phyloP scores from a whole-genome alignment of 2,329 filamentous ascomycete species.

The Corinectria fuckeliana region DNA sequence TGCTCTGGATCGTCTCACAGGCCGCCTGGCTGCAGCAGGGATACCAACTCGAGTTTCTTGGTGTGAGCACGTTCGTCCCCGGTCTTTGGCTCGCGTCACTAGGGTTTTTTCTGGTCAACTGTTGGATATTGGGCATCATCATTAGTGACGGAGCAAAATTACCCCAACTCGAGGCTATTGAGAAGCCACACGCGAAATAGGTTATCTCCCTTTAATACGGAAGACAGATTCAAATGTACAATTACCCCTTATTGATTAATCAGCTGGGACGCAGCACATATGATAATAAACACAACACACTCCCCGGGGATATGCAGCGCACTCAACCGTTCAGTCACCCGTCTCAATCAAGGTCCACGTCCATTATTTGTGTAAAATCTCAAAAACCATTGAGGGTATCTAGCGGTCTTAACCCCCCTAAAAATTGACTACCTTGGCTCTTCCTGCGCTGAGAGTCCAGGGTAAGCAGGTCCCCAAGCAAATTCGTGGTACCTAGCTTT shows the following conservation, averaged over 20 bases:
- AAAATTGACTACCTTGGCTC: constrained; percentile 12
- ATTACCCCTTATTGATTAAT: too few relatives aligned
- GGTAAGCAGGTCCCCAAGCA: constrained; percentile 24
- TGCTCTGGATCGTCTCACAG: constrained; percentile 79
- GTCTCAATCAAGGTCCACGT: constrained; percentile 16
- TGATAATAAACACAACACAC: not conserved
- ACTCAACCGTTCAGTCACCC: not conserved
- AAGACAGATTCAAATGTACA: too few relatives aligned
- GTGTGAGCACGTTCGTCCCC: constrained; percentile 81
- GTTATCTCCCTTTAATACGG: not conserved
- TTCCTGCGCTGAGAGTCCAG: constrained; percentile 18
- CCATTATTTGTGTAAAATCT: constrained; percentile 21
- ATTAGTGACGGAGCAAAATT: constrained; percentile 64
- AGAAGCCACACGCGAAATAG: constrained; percentile 35
- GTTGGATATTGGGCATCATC: constrained; percentile 84
- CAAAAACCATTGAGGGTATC: constrained; percentile 34
- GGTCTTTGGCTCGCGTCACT: constrained; percentile 80
- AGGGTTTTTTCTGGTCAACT: constrained; percentile 83
- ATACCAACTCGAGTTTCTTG: constrained; percentile 80
- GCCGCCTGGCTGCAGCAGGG: constrained; percentile 78
- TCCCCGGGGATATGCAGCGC: not conserved
- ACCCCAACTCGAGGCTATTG: not conserved
- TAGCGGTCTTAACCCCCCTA: constrained; percentile 22
- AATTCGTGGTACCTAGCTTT: constrained; percentile 25
- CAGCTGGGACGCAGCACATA: not conserved